Evolutionary conservation across 1,139 yeast genomes (phyloP), one percentile per base, ranked within the genome.

Genomic region (Torulaspora globosa): DNA sequence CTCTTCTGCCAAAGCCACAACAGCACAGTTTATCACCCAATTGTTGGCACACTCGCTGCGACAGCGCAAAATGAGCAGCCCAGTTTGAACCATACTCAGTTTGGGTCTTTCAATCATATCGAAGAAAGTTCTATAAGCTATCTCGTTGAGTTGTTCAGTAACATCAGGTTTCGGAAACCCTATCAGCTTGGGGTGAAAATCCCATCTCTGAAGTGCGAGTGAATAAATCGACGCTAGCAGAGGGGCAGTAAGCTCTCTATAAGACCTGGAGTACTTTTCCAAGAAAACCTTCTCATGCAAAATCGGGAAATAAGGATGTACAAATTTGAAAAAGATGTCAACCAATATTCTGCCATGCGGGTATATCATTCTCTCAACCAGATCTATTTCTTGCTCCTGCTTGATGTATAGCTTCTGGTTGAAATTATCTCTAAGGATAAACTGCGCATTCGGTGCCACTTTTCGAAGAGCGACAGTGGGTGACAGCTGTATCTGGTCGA

Each of bases 11-110:
- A 88, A 66, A 0, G 95, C 85, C 3, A 86, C 90, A 24, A 89
- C 88, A 58, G 88, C 95, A 1, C 95, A 84, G 57, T 90, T 83
- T 30, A 90, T 67, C 2, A 86, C 81, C 95, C 97, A 88, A 57
- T 86, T 90, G 45, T 67, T 66, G 2, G 68, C 56, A 15, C 57
- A 48, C 39, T 70, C 70, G 24, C 81, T 78, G 55, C 83, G 76
- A 55, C 90, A 82, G 58, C 84, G 90, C 43, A 84, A 63, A 15
- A 84, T 64, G 42, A 84, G 66, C 35, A 84, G 65, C 0, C 94
- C 94, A 0, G 92, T 87, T 60, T 84, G 94, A 1, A 84, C 88
- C 3, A 89, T 86, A 65, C 89, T 82, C 45, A 84, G 65, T 65
- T 85, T 83, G 2, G 94, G 92, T 51, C 89, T 70, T 59, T 81